These are phyloP conservation scores for Rubia tinctorum DNA, from an alignment of 305 asterid genomes.

Conservation along the genomic window DNA sequence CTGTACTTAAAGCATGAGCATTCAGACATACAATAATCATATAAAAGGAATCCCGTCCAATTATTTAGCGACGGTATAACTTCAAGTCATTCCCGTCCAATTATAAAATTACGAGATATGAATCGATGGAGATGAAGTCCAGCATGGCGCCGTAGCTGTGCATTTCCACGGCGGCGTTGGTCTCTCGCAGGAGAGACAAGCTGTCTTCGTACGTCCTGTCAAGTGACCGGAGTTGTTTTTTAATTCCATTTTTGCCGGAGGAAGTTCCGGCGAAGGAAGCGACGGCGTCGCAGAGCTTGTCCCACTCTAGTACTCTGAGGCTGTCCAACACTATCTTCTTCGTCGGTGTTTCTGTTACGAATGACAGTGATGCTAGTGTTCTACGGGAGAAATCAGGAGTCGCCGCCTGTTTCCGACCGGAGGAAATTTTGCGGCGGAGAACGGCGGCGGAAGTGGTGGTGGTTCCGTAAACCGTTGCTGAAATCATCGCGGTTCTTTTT, in stretches of 20 bases:
- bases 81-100: no score
- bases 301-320: conserved; percentile 91
- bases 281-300: conserved; percentile 71
- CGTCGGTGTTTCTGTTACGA: conserved; percentile 6
- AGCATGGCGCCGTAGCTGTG: conserved; percentile 77
- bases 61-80: background rate
- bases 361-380: conserved; percentile 1
- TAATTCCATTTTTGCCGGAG: conserved; percentile 37
- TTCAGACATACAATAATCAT: background rate
- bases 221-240: conserved; percentile 68
- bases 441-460: background rate
- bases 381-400: background rate
- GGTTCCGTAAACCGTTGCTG: conserved; percentile 10
- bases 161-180: conserved; percentile 93
- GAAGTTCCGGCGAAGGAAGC: conserved; percentile 90
- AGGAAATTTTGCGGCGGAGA: background rate
- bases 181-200: conserved; percentile 62
- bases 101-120: no score
- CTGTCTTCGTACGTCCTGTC: conserved; percentile 57
- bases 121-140: conserved; percentile 69
- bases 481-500: conserved; percentile 1
- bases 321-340: conserved; percentile 60
- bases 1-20: conserved; percentile 37
- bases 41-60: background rate
- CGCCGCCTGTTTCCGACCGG: background rate